Conservation (phyloP, 2,329 filamentous ascomycete genomes). For the Colletotrichum zoysiae region DNA sequence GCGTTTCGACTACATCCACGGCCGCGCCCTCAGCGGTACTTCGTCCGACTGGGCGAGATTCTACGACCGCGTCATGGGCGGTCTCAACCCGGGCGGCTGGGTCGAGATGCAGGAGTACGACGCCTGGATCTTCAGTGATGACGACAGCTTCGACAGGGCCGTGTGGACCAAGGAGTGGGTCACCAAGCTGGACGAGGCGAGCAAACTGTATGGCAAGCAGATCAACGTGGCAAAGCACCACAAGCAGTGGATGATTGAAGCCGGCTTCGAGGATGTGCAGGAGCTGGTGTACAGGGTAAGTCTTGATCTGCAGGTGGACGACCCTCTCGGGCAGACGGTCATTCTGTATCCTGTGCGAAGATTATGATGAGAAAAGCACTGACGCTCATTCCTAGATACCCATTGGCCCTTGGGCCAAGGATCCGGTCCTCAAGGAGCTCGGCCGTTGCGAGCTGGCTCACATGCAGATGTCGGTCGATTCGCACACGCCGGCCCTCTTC, state of each 20-base stretch:
- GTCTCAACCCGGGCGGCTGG: slow-evolving; percentile 52
- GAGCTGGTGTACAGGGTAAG: slow-evolving; percentile 49
- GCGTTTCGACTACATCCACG: slow-evolving; percentile 52
- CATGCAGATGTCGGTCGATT: slow-evolving; percentile 59
- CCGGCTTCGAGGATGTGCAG: slow-evolving; percentile 53
- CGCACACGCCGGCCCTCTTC: slow-evolving; percentile 56
- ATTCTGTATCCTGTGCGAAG: background rate
- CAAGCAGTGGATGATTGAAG: slow-evolving; percentile 54
- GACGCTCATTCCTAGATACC: slow-evolving; percentile 48
- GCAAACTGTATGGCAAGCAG: slow-evolving; percentile 53
- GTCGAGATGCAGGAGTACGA: slow-evolving; percentile 57
- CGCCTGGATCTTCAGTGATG: slow-evolving; percentile 55
- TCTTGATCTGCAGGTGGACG: background rate
- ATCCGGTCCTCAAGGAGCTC: slow-evolving; percentile 52
- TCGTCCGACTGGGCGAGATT: slow-evolving; percentile 51
- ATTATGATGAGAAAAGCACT: background rate
- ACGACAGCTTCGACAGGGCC: slow-evolving; percentile 53
- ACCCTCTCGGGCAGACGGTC: background rate
- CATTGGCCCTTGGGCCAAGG: slow-evolving; percentile 55
- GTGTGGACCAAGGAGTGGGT: slow-evolving; percentile 57
- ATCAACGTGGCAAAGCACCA: slow-evolving; percentile 55
- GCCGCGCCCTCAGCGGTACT: slow-evolving; percentile 49
- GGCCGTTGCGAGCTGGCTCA: slow-evolving; percentile 53
- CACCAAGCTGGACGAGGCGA: slow-evolving; percentile 52
- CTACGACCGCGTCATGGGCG: slow-evolving; percentile 46